Evolutionary conservation across 1,284 basidiomycete species (phyloP).

Genomic region (Vanrija sp.): DNA sequence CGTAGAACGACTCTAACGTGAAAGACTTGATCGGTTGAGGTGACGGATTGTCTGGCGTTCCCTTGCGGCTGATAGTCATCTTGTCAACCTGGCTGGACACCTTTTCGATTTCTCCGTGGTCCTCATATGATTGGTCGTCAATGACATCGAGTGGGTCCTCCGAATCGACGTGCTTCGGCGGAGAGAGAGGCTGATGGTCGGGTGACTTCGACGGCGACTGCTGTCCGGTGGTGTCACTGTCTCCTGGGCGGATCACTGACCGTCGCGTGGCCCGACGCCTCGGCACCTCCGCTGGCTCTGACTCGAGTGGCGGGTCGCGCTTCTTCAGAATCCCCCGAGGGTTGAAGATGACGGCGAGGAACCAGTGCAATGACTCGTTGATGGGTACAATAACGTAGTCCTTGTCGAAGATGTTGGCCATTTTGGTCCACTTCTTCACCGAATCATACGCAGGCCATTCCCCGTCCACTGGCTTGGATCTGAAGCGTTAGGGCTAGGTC

Average conservation of each 20-base stretch:
- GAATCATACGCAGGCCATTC: constrained; percentile 65
- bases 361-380: constrained; percentile 98
- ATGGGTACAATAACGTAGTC: constrained; percentile 92
- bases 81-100: constrained; percentile 1
- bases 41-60: not conserved
- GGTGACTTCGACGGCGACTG: no score
- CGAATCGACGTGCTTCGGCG: not conserved
- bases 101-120: not conserved
- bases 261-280: not conserved
- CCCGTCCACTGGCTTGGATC: constrained; percentile 7
- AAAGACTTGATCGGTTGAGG: constrained; percentile 6
- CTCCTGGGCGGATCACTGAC: not conserved
- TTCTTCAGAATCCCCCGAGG: constrained; percentile 55
- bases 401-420: constrained; percentile 77
- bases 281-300: not conserved
- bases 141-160: constrained; percentile 21
- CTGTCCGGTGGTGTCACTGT: no score
- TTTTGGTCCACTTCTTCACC: constrained; percentile 90
- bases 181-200: no score
- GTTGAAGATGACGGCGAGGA: constrained; percentile 86
- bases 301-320: not conserved
- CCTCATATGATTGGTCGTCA: constrained; percentile 14
- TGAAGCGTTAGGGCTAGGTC: constrained; percentile 11
- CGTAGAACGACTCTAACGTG: not conserved
- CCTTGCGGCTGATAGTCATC: constrained; percentile 1